Percentiles rank a stretch among this genome's conserved stretches.
These are phyloP conservation scores for Candida labiduridarum DNA, from an alignment of 1,139 yeast species.

Conservation along the genomic window DNA sequence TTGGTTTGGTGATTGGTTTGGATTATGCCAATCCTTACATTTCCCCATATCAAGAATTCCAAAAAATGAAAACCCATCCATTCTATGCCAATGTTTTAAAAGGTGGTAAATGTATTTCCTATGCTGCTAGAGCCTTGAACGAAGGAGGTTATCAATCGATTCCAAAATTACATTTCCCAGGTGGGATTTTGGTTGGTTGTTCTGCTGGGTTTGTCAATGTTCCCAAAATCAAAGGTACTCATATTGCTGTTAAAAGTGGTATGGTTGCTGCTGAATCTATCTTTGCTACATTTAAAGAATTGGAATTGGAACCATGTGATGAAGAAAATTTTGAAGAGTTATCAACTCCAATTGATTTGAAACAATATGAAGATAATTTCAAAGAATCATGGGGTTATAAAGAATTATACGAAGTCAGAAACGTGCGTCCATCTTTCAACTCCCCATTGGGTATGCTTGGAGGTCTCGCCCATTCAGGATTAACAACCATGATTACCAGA, in stretches of 20 bases:
- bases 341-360: constrained; percentile 51
- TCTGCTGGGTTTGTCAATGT: constrained; percentile 96
- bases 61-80: constrained; percentile 90
- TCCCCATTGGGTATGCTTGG: constrained; percentile 70
- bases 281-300: constrained; percentile 53
- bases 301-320: constrained; percentile 51
- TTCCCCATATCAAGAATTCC: constrained; percentile 95
- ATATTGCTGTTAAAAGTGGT: constrained; percentile 95
- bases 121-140: constrained; percentile 93
- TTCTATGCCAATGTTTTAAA: constrained; percentile 71
- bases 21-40: constrained; percentile 93
- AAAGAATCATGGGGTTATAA: constrained; percentile 82
- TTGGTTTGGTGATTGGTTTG: constrained; percentile 88
- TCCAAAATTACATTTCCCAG: constrained; percentile 89
- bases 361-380: constrained; percentile 62
- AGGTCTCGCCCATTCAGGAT: constrained; percentile 82
- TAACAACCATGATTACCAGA: constrained; percentile 74
- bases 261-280: constrained; percentile 91
- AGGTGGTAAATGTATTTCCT: constrained; percentile 91
- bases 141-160: constrained; percentile 96
- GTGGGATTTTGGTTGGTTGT: constrained; percentile 93
- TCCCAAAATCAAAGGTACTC: constrained; percentile 97
- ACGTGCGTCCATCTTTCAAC: constrained; percentile 88
- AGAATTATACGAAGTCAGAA: constrained; percentile 81
- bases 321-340: constrained; percentile 45